phyloP scores from a whole-genome alignment of 768 basidiomycete species.

The Naganishia randhawae region DNA sequence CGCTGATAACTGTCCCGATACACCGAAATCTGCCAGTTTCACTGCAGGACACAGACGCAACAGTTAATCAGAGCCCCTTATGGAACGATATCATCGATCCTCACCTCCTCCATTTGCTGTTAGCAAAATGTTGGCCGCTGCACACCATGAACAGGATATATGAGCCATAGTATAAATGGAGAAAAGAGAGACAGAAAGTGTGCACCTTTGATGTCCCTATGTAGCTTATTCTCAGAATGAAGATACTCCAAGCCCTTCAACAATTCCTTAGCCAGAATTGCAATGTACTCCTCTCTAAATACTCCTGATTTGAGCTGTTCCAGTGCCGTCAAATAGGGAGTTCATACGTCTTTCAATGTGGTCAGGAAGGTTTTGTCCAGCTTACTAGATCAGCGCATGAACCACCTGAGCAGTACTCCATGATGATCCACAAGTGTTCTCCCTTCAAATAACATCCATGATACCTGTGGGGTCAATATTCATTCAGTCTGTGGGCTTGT shows the following conservation, averaged over 20 bases:
- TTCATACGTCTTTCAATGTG: neutral
- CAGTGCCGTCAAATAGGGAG: constrained; percentile 8
- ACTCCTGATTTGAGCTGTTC: constrained; percentile 94
- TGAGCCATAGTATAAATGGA: neutral
- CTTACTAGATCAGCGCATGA: constrained; percentile 92
- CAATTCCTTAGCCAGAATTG: constrained; percentile 89
- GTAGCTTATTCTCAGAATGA: constrained; percentile 91
- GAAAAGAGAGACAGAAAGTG: neutral
- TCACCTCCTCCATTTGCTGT: constrained; percentile 74
- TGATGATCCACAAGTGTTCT: constrained; percentile 96
- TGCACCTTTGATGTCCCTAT: constrained; percentile 97
- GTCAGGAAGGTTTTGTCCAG: constrained; percentile 24
- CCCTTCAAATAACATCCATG: constrained; percentile 95
- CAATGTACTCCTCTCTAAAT: constrained; percentile 97
- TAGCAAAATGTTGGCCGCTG: constrained; percentile 90
- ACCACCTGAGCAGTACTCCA: constrained; percentile 95
- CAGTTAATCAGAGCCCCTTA: neutral
- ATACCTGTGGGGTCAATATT: constrained; percentile 58
- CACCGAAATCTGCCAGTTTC: constrained; percentile 97
- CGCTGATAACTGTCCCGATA: constrained; percentile 81
- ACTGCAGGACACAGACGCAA: constrained; percentile 53
- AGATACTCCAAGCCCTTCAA: constrained; percentile 90
- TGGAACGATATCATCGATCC: neutral
- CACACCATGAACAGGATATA: neutral
- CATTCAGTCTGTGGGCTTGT: neutral